These are phyloP conservation scores for Halophytophthora batemanensis DNA, from an alignment of 352 stramenopile species.

Conservation along the genomic window DNA sequence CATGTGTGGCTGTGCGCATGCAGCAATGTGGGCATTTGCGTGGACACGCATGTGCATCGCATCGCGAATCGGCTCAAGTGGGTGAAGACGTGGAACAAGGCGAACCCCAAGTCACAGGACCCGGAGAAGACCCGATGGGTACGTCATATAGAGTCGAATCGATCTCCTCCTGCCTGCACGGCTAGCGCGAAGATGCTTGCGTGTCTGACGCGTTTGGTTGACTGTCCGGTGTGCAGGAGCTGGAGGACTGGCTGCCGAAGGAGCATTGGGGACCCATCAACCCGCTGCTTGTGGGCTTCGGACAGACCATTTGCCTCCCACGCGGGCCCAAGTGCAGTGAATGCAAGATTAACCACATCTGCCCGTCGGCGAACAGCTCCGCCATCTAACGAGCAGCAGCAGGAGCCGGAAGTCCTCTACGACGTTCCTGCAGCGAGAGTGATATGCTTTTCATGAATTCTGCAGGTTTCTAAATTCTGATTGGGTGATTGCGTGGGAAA, in stretches of 20 bases:
- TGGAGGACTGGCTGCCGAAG: conserved; percentile 94
- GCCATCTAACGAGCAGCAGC: conserved; percentile 15
- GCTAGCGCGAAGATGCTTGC: not conserved
- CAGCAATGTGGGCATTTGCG: conserved; percentile 90
- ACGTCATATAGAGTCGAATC: conserved; percentile 1
- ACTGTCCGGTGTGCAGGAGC: conserved; percentile 40
- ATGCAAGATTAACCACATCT: conserved; percentile 66
- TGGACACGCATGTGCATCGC: conserved; percentile 97
- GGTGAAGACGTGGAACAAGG: conserved; percentile 89
- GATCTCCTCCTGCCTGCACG: not conserved
- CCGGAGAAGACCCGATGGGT: conserved; percentile 91
- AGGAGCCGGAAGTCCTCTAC: no score
- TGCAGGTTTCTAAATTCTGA: no score
- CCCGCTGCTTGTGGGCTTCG: conserved; percentile 93
- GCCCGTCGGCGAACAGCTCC: conserved; percentile 57
- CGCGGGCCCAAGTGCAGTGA: conserved; percentile 68
- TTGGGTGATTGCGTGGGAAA: no score
- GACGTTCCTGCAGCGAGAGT: not conserved
- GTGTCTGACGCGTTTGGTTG: conserved; percentile 2
- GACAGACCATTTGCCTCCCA: conserved; percentile 89
- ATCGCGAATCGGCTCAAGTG: conserved; percentile 95
- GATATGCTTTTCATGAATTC: not conserved
- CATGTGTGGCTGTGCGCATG: not conserved
- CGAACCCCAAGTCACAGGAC: conserved; percentile 69
- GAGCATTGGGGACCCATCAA: conserved; percentile 92